A percentile compares a stretch with the other conserved stretches of the same genome.
Evolutionary conservation across 495 filamentous ascomycete species (phyloP).

Genomic region (Darksidea phi): DNA sequence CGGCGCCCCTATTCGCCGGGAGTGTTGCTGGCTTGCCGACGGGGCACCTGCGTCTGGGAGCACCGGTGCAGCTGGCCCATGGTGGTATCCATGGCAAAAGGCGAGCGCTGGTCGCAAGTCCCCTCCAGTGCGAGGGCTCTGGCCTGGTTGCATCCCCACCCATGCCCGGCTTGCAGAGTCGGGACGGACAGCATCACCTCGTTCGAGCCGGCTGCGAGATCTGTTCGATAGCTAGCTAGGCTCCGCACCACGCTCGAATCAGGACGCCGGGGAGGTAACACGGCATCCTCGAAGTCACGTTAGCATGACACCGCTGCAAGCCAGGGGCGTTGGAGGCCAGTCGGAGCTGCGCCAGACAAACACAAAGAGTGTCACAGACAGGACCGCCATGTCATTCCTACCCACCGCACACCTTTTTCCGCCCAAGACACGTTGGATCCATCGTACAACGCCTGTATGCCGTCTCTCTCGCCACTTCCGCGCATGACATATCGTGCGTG

Average conservation of each 20-base stretch:
- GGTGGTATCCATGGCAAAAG: conserved; percentile 10
- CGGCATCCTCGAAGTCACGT: conserved; percentile 30
- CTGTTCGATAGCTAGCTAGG: conserved; percentile 16
- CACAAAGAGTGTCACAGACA: not conserved
- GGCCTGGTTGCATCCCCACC: conserved; percentile 21
- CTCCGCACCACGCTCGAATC: conserved; percentile 6
- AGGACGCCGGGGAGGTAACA: conserved; percentile 24
- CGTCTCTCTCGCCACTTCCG: not conserved
- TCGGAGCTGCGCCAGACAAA: conserved; percentile 14
- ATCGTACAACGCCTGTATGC: conserved; percentile 16
- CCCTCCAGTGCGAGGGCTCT: conserved; percentile 8
- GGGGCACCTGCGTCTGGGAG: conserved; percentile 6
- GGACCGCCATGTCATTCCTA: not conserved
- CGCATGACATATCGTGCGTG: conserved; percentile 26
- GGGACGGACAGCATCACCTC: conserved; percentile 8
- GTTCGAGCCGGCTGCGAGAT: conserved; percentile 4
- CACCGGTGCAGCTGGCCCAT: conserved; percentile 11
- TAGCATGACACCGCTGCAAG: conserved; percentile 26
- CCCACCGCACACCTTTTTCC: not conserved
- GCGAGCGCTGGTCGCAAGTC: conserved; percentile 18
- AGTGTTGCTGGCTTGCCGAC: conserved; percentile 11
- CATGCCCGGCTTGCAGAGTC: conserved; percentile 9
- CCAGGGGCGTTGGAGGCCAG: conserved; percentile 16
- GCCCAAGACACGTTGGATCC: not conserved
- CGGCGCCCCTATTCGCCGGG: conserved; percentile 5